phyloP scores from a whole-genome alignment of 2,329 filamentous ascomycete genomes.

The Fusarium keratoplasticum region DNA sequence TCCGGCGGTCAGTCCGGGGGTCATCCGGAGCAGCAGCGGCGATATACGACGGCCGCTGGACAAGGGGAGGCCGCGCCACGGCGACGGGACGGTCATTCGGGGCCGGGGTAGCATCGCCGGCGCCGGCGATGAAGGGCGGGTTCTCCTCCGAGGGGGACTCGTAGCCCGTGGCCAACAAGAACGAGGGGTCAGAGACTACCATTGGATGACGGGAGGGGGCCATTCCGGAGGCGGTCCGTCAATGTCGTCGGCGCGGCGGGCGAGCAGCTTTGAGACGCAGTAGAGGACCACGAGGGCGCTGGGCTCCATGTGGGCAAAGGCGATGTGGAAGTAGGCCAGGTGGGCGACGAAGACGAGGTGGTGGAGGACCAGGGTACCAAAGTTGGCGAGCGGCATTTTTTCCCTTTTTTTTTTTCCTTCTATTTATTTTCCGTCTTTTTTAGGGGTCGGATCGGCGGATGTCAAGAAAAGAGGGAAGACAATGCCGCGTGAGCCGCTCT shows the following conservation, averaged over 20 bases:
- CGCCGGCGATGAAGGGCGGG: slow-evolving; percentile 44
- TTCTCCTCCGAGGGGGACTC: slow-evolving; percentile 54
- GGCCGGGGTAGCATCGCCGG: not conserved
- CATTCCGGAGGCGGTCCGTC: slow-evolving; percentile 53
- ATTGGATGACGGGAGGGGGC: slow-evolving; percentile 48
- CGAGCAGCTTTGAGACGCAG: slow-evolving; percentile 60
- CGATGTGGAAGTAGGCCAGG: slow-evolving; percentile 64
- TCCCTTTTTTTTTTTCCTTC: not conserved
- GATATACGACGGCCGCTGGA: slow-evolving; percentile 34
- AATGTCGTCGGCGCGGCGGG: slow-evolving; percentile 60
- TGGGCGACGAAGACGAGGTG: slow-evolving; percentile 66
- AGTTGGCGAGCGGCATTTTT: slow-evolving; percentile 62
- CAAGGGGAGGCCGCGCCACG: slow-evolving; percentile 21
- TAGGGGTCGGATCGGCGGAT: not conserved
- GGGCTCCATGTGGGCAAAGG: slow-evolving; percentile 61
- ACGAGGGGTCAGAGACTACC: slow-evolving; percentile 36
- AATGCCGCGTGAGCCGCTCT: not conserved
- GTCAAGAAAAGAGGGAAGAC: not conserved
- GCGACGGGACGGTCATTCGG: not conserved
- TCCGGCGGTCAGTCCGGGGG: not conserved
- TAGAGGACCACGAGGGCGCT: slow-evolving; percentile 60
- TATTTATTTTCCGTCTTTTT: not conserved
- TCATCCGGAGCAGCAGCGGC: slow-evolving; percentile 13
- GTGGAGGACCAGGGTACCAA: slow-evolving; percentile 63
- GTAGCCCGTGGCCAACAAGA: slow-evolving; percentile 44